Percentiles rank a stretch among this genome's conserved stretches.
Evolutionary conservation across 2,329 filamentous ascomycete genomes (phyloP).

Genomic region (Cercospora janseana): DNA sequence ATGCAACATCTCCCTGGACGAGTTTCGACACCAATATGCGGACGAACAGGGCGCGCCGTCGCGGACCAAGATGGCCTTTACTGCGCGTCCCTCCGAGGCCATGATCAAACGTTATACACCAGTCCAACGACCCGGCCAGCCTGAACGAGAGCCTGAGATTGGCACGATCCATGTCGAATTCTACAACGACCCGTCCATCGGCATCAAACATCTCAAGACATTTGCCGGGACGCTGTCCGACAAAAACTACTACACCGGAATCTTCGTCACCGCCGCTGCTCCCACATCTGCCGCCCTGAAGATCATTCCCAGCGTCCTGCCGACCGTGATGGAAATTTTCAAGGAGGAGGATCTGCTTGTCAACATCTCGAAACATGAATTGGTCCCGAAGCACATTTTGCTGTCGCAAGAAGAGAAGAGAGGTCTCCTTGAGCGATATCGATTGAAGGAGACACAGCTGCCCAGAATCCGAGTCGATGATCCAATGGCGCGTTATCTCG

Average conservation of each 20-base stretch:
- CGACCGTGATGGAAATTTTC: constrained; percentile 87
- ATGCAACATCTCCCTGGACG: constrained; percentile 78
- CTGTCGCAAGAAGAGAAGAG: constrained; percentile 87
- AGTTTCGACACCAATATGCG: constrained; percentile 71
- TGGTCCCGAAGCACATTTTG: constrained; percentile 90
- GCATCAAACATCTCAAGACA: constrained; percentile 85
- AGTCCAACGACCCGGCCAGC: constrained; percentile 63
- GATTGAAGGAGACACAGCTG: constrained; percentile 95
- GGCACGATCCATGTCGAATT: constrained; percentile 95
- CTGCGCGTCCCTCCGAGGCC: constrained; percentile 74
- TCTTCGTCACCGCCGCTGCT: constrained; percentile 80
- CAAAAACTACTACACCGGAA: constrained; percentile 82
- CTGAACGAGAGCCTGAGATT: constrained; percentile 57
- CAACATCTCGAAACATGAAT: constrained; percentile 96
- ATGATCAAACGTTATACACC: constrained; percentile 86
- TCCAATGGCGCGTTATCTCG: constrained; percentile 88
- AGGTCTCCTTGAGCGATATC: constrained; percentile 81
- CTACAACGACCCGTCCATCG: constrained; percentile 73
- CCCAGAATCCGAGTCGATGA: constrained; percentile 88
- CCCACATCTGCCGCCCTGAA: constrained; percentile 87
- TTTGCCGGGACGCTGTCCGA: constrained; percentile 81
- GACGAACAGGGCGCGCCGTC: constrained; percentile 71
- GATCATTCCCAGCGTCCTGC: constrained; percentile 73
- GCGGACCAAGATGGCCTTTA: constrained; percentile 84
- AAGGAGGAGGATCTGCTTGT: constrained; percentile 92